These are phyloP conservation scores for Phialophora tarda DNA, from an alignment of 2,329 filamentous ascomycete genomes.

Conservation along the genomic window DNA sequence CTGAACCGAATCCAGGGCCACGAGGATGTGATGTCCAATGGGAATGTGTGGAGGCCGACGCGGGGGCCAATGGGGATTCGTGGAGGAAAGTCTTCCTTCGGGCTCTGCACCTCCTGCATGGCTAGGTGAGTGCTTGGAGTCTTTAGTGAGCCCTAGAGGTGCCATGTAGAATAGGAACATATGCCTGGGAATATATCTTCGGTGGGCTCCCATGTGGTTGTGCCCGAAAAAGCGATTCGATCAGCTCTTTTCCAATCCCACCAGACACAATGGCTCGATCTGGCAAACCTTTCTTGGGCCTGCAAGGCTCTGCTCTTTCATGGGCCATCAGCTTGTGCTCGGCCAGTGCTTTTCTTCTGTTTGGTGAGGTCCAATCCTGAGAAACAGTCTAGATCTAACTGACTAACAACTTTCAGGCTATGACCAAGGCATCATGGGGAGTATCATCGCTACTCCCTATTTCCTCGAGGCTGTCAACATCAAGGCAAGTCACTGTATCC, in stretches of 20 bases:
- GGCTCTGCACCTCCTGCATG: background rate
- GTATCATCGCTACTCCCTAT: slow-evolving; percentile 36
- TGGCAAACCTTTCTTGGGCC: slow-evolving; percentile 29
- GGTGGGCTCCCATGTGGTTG: background rate
- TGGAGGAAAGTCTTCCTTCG: background rate
- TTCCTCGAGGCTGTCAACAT: slow-evolving; percentile 37
- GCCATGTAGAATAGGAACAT: background rate
- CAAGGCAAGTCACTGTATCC: slow-evolving; percentile 8
- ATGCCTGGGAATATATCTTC: slow-evolving; percentile 2
- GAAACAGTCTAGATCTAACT: too few relatives aligned
- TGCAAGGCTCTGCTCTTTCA: slow-evolving; percentile 26
- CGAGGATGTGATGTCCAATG: slow-evolving; percentile 4
- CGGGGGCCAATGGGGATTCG: slow-evolving; percentile 9
- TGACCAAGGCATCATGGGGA: slow-evolving; percentile 40
- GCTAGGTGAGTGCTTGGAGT: background rate
- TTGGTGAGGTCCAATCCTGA: background rate
- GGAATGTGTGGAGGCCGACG: slow-evolving; percentile 14
- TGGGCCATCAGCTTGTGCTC: slow-evolving; percentile 27
- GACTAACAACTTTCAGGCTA: slow-evolving; percentile 20
- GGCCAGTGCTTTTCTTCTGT: slow-evolving; percentile 28
- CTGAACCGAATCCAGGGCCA: background rate
- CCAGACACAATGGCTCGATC: slow-evolving; percentile 17
- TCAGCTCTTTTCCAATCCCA: background rate
- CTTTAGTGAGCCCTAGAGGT: background rate
- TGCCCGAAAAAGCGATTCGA: background rate